Base-by-base conservation (phyloP, 441 rosid genomes). In the Pelargonium fulgidum region DNA sequence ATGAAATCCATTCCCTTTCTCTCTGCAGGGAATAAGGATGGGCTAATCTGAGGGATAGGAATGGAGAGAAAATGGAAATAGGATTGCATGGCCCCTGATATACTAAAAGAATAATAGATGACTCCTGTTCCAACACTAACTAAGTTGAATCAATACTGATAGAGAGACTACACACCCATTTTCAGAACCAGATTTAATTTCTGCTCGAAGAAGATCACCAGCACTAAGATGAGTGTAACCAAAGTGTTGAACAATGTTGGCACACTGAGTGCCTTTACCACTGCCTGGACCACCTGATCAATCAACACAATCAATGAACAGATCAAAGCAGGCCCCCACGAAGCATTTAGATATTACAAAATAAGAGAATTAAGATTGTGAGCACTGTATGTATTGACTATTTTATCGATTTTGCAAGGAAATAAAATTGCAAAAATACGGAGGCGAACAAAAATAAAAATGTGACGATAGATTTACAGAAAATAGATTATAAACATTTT, bases 241-340 rank as follows among this genome's bases (percentile, higher is more conserved):
- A 73, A 50, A 82, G 66, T 79, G 79, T 63, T 75, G 50, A 1
- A 69, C 85, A 67, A 86, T 86, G 36, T 81, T 82, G 17, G 81
- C 75, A 79, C 93, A 83, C 36, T 86, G 93, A 3, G 89, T 86
- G 50, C 90, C 83, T 77, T 86, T 87, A 24, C 89, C 90, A 78
- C 89, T 80, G 10, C 87, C 89, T 0, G 87, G 90, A 50, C 89
- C 89, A 71, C 90, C 90, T 87, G 71, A 3, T 19, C 29, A 24
- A 59, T 7, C 3, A 59, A 59, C 29, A 19, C 3, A 58, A 19
- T 6, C 8, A 44, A 44, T 12, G 12, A 58, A 6, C 22, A 19
- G 6, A 17, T 14, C 62, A 56, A 47, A 47, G 12, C 16, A 56
- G 62, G 62, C 62, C 10, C n/a, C 14, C 62, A 56, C 10, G 6